phyloP scores from a whole-genome alignment of 768 basidiomycete genomes.

The Filobasidium wieringae region DNA sequence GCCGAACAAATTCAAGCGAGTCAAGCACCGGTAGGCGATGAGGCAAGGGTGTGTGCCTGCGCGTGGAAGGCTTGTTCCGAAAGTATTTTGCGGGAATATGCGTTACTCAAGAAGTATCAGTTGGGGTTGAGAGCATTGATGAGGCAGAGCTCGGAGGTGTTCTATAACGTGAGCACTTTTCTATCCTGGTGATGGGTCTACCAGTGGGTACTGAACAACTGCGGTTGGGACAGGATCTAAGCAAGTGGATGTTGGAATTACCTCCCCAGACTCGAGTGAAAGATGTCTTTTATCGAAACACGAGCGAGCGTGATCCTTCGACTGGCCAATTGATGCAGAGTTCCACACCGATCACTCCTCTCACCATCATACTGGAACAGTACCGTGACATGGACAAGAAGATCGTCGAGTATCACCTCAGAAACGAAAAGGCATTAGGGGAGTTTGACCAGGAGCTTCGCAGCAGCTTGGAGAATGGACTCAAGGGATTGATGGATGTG shows the following conservation, averaged over 20 bases:
- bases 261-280: background rate
- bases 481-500: background rate
- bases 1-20: too few species aligned
- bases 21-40: too few species aligned
- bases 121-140: background rate
- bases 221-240: background rate
- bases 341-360: background rate
- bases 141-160: background rate
- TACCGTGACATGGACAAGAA: background rate
- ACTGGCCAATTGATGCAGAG: background rate
- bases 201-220: too few species aligned
- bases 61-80: background rate
- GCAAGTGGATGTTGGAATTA: background rate
- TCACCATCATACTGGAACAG: background rate
- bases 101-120: background rate
- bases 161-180: background rate
- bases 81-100: background rate
- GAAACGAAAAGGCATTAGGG: background rate
- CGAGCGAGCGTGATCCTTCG: background rate
- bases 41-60: too few species aligned
- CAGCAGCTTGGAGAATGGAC: background rate
- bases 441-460: background rate
- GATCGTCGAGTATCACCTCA: background rate
- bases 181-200: too few species aligned
- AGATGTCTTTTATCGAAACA: background rate